Conservation (phyloP, 2,329 filamentous ascomycete genomes). For the Clonostachys byssicola region DNA sequence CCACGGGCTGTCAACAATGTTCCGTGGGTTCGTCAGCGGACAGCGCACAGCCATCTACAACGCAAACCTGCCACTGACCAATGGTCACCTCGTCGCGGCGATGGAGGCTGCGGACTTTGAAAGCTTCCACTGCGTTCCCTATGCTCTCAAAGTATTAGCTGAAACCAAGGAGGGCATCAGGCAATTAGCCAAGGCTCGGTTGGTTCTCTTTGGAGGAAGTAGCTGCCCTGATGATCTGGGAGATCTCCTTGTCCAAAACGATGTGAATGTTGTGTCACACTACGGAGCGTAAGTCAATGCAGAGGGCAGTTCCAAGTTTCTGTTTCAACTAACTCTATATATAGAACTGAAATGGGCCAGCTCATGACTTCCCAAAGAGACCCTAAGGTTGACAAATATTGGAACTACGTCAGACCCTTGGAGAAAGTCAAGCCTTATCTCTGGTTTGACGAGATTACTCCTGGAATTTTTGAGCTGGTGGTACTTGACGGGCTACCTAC, state of each 20-base stretch:
- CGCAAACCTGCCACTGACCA: constrained; percentile 48
- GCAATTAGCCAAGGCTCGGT: constrained; percentile 36
- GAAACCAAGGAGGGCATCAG: constrained; percentile 52
- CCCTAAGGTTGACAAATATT: constrained; percentile 46
- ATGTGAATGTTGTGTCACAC: constrained; percentile 50
- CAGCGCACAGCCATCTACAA: constrained; percentile 51
- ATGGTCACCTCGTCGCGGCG: constrained; percentile 34
- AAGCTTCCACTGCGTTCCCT: constrained; percentile 59
- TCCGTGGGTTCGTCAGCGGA: constrained; percentile 44
- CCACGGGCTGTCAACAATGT: constrained; percentile 51
- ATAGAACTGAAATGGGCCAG: constrained; percentile 54
- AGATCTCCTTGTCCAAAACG: constrained; percentile 42
- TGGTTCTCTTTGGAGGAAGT: constrained; percentile 54
- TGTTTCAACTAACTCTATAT: neutral
- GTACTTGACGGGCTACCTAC: constrained; percentile 29
- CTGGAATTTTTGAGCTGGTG: constrained; percentile 27
- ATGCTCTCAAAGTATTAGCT: constrained; percentile 57
- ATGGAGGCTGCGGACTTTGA: constrained; percentile 32
- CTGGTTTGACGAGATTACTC: constrained; percentile 16
- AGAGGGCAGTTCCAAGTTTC: neutral
- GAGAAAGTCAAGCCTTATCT: constrained; percentile 12
- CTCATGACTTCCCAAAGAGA: constrained; percentile 55
- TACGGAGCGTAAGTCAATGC: constrained; percentile 43
- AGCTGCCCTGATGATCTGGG: constrained; percentile 57
- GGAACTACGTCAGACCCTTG: constrained; percentile 54